Percentiles rank a stretch among this genome's conserved stretches.
phyloP scores from a whole-genome alignment of 345 rosid genomes.

The Gynandropsis gynandra region DNA sequence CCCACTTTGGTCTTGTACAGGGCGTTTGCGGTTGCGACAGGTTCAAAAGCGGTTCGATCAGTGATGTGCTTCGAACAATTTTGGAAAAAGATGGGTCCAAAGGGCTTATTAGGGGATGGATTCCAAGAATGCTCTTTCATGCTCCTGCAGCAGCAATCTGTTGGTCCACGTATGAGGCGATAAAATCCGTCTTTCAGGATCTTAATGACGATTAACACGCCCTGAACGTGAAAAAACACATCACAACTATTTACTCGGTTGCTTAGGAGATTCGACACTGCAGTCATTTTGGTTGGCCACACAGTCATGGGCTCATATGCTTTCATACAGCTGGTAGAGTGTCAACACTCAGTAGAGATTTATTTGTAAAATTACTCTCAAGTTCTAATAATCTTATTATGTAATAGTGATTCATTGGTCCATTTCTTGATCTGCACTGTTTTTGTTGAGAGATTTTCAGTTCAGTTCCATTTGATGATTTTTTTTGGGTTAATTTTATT shows the following conservation, averaged over 20 bases:
- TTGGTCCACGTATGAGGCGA: conserved; percentile 68
- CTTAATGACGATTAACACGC: conserved; percentile 26
- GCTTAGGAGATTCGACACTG: conserved; percentile 13
- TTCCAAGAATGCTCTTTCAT: conserved; percentile 63
- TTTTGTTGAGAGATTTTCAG: no score
- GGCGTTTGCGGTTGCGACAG: conserved; percentile 98
- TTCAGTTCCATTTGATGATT: no score
- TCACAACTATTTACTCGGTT: no score
- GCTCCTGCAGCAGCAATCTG: conserved; percentile 74
- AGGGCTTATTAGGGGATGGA: conserved; percentile 65
- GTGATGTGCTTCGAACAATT: conserved; percentile 37
- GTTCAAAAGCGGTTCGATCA: conserved; percentile 53
- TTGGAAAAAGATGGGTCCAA: conserved; percentile 49
- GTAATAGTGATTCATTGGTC: no score
- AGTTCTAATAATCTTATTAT: no score
- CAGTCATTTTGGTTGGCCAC: background rate
- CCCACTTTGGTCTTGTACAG: conserved; percentile 31
- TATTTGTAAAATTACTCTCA: no score
- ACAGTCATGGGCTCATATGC: conserved; percentile 8
- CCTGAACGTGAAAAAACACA: conserved; percentile 5
- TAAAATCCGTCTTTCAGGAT: conserved; percentile 46
- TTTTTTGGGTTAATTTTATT: no score
- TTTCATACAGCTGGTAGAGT: no score
- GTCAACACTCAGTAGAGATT: no score
- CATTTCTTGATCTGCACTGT: no score